Base-by-base conservation (phyloP, 441 rosid genomes). In the Erysimum cheiri region DNA sequence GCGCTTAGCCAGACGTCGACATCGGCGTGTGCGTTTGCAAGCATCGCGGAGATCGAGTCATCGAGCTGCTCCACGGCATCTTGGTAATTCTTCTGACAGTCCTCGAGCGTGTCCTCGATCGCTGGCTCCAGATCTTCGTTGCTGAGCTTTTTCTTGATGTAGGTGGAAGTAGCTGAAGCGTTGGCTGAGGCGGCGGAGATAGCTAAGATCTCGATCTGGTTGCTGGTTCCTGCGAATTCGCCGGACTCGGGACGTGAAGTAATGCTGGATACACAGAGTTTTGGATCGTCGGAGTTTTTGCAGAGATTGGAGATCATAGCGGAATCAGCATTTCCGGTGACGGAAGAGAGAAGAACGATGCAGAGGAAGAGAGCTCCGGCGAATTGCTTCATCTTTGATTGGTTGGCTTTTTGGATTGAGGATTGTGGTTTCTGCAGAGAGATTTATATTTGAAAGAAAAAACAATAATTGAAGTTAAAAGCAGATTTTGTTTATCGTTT, bases 31-130 rank as follows among this genome's bases (percentile, higher is more conserved):
- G 80, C 74, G 8, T 73, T 0, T 0, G 67, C 71, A 0, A 77
- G 56, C 71, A 77, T 62, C 0, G 80, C 74, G 0, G 78, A 63
- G 33, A 73, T 28, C 0, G 80, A 77, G 22, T 77, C 77, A 4
- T 77, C 74, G 4, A 77, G 74, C 19, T 77, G 67, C 54, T 77
- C 77, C 1, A 46, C 68, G 0, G 77, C 77, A 19, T 77, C 80
- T 31, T 40, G 70, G 55, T 72, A 77, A 12, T 72, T 67, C 50
- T 77, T 68, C 40, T 47, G 70, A 50, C 80, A 77, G 3, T 77
- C 80, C 3, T 77, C 71, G 0, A 77, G 14, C 5, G 67, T 56
- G 2, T 9, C 74, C 13, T 77, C 77, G 0, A 39, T 50, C 7
- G 77, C 74, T 1, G 80, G 80, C 17, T 60, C 66, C 8, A 77